These are phyloP conservation scores for Ilyonectria mors-panacis DNA, from an alignment of 2,329 filamentous ascomycete species.

Conservation along the genomic window DNA sequence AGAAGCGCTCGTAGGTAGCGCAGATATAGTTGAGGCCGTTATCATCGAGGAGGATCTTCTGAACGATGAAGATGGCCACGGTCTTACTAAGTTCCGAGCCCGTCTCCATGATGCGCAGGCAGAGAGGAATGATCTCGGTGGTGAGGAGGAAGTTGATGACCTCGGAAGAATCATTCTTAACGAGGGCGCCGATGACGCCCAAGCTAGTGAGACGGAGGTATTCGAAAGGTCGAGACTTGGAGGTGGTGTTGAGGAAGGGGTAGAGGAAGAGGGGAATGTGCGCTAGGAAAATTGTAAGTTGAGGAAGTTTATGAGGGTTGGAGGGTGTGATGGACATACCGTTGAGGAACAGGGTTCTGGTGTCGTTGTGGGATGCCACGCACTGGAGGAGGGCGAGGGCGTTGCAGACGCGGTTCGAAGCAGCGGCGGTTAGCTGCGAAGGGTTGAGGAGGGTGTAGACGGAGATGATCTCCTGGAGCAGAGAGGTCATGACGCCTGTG, in stretches of 20 bases:
- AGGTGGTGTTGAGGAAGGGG: slow-evolving; percentile 98
- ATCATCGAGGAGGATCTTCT: slow-evolving; percentile 98
- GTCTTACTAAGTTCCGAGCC: slow-evolving; percentile 99
- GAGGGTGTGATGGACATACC: slow-evolving; percentile 68
- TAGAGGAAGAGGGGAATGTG: slow-evolving; percentile 98
- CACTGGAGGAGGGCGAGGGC: slow-evolving; percentile 95
- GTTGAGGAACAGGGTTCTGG: slow-evolving; percentile 91
- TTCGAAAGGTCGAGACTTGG: slow-evolving; percentile 97
- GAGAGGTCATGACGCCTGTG: slow-evolving; percentile 95
- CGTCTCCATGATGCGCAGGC: slow-evolving; percentile 98
- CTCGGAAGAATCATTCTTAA: slow-evolving; percentile 98
- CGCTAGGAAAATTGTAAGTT: slow-evolving; percentile 67
- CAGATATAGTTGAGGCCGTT: slow-evolving; percentile 98
- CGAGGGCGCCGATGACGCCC: slow-evolving; percentile 95
- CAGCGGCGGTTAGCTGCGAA: slow-evolving; percentile 96
- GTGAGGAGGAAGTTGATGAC: slow-evolving; percentile 99
- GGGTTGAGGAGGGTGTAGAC: slow-evolving; percentile 98
- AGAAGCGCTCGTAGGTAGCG: slow-evolving; percentile 98
- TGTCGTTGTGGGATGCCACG: slow-evolving; percentile 97
- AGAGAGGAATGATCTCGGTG: slow-evolving; percentile 98
- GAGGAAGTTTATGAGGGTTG: not conserved
- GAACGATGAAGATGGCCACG: slow-evolving; percentile 98
- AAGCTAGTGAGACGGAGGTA: slow-evolving; percentile 96
- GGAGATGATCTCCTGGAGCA: slow-evolving; percentile 98
- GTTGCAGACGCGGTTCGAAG: slow-evolving; percentile 97